Conservation (phyloP, 108 stramenopile species). For the Discostella stelligeroides region DNA sequence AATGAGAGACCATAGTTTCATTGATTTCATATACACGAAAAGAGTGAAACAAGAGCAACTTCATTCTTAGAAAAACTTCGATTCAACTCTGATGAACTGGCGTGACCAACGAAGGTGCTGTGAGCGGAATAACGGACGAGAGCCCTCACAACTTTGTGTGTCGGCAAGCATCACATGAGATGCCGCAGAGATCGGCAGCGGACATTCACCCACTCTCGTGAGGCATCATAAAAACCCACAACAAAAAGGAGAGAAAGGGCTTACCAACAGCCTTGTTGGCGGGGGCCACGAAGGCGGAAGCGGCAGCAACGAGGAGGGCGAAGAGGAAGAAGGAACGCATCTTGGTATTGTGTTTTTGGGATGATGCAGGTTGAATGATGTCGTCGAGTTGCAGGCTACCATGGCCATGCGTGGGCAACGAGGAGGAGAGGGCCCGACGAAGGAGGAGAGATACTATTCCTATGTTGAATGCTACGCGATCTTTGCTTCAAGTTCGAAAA, state of each 20-base stretch:
- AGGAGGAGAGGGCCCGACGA: not conserved
- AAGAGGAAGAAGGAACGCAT: slow-evolving; percentile 67
- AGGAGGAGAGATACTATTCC: not conserved
- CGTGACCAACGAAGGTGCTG: too few relatives aligned
- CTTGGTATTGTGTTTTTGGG: slow-evolving; percentile 12
- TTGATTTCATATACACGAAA: not conserved
- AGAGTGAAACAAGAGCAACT: not conserved
- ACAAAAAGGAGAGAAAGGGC: not conserved
- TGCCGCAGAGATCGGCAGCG: too few relatives aligned
- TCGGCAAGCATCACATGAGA: slow-evolving; percentile 6
- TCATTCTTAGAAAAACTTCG: too few relatives aligned
- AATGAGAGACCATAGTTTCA: not conserved
- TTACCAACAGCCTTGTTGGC: slow-evolving; percentile 67
- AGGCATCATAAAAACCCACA: not conserved
- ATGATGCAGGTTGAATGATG: not conserved
- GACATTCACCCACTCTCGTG: not conserved
- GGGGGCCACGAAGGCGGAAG: slow-evolving; percentile 84
- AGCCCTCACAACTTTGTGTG: not conserved
- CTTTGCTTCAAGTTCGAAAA: slow-evolving; percentile 7
- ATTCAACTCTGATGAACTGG: too few relatives aligned
- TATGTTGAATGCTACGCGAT: slow-evolving; percentile 5
- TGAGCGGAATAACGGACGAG: not conserved
- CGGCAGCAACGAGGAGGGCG: slow-evolving; percentile 77
- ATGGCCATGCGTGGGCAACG: not conserved
- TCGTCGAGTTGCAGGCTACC: too few relatives aligned